Conservation (phyloP, 768 basidiomycete genomes). For the Infundibulicybe gibba region DNA sequence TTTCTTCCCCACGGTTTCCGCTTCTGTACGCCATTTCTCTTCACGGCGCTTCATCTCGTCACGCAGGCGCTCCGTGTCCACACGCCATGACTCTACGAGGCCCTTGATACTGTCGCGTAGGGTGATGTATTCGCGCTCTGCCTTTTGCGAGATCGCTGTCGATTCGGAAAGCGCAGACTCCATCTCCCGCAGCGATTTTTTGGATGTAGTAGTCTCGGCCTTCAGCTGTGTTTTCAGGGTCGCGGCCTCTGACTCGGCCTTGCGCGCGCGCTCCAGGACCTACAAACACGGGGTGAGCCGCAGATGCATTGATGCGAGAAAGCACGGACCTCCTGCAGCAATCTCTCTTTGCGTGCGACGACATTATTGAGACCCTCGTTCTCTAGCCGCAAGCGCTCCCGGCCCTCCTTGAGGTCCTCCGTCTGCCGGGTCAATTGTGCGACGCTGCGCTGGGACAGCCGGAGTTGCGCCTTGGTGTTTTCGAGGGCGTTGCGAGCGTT, state of each 20-base stretch:
- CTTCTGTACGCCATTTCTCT: constrained; percentile 63
- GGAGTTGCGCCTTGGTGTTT: constrained; percentile 79
- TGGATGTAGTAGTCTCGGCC: constrained; percentile 64
- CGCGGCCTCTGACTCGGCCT: constrained; percentile 76
- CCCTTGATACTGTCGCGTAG: constrained; percentile 74
- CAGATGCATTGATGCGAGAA: constrained; percentile 3
- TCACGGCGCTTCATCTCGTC: constrained; percentile 77
- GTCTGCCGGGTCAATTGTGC: constrained; percentile 82
- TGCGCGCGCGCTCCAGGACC: constrained; percentile 82
- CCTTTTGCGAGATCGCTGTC: constrained; percentile 73
- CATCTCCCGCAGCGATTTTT: constrained; percentile 80
- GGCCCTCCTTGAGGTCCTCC: constrained; percentile 84
- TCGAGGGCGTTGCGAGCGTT: constrained; percentile 80
- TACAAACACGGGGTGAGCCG: constrained; percentile 16
- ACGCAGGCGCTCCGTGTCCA: constrained; percentile 65
- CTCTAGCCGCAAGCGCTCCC: constrained; percentile 78
- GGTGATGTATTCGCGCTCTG: constrained; percentile 79
- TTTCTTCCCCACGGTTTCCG: constrained; percentile 65
- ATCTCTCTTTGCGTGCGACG: constrained; percentile 80
- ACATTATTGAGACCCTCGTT: constrained; percentile 89
- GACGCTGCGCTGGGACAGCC: constrained; percentile 79
- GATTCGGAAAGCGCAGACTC: constrained; percentile 70
- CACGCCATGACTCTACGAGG: constrained; percentile 70
- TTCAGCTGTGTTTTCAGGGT: constrained; percentile 71
- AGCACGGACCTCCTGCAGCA: constrained; percentile 72